These are phyloP conservation scores for Aspergillus brasiliensis DNA, from an alignment of 2,329 filamentous ascomycete genomes.

Conservation along the genomic window DNA sequence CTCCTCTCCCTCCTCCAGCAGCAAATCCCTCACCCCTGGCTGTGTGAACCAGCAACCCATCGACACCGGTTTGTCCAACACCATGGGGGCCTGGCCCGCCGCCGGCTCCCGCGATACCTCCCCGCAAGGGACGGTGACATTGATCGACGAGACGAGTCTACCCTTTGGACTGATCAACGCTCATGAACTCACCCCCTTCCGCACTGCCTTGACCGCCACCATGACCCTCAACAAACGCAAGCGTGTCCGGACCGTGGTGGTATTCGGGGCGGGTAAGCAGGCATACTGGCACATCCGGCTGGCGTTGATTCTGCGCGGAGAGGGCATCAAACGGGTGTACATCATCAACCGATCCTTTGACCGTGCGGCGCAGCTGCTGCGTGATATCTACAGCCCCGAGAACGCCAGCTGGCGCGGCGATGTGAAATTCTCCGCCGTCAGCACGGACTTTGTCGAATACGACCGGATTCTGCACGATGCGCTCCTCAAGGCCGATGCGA, in stretches of 20 bases:
- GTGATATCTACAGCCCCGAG: slow-evolving; percentile 56
- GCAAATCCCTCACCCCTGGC: slow-evolving; percentile 31
- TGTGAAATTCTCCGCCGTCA: slow-evolving; percentile 70
- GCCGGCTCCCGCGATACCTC: slow-evolving; percentile 46
- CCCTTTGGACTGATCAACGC: slow-evolving; percentile 67
- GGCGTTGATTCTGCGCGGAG: slow-evolving; percentile 66
- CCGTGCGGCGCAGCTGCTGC: slow-evolving; percentile 50
- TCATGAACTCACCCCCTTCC: slow-evolving; percentile 68
- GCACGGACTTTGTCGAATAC: slow-evolving; percentile 71
- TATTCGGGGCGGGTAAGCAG: slow-evolving; percentile 87
- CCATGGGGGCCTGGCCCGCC: slow-evolving; percentile 37
- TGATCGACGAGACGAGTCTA: slow-evolving; percentile 60
- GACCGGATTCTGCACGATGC: slow-evolving; percentile 69
- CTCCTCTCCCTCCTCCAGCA: slow-evolving; percentile 10
- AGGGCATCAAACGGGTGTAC: slow-evolving; percentile 75
- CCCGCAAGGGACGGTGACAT: slow-evolving; percentile 59
- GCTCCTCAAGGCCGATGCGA: slow-evolving; percentile 70
- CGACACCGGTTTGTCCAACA: slow-evolving; percentile 29
- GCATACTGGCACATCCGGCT: slow-evolving; percentile 94
- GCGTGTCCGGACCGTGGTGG: slow-evolving; percentile 72
- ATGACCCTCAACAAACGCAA: slow-evolving; percentile 67
- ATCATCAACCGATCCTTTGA: slow-evolving; percentile 72
- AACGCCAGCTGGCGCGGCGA: slow-evolving; percentile 64
- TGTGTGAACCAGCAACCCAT: slow-evolving; percentile 35
- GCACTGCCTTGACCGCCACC: slow-evolving; percentile 63